A percentile compares a stretch with the other conserved stretches of the same genome.
These are phyloP conservation scores for Geosiphon pyriformis DNA, from an alignment of 192 early-diverging fungal genomes.

Conservation along the genomic window DNA sequence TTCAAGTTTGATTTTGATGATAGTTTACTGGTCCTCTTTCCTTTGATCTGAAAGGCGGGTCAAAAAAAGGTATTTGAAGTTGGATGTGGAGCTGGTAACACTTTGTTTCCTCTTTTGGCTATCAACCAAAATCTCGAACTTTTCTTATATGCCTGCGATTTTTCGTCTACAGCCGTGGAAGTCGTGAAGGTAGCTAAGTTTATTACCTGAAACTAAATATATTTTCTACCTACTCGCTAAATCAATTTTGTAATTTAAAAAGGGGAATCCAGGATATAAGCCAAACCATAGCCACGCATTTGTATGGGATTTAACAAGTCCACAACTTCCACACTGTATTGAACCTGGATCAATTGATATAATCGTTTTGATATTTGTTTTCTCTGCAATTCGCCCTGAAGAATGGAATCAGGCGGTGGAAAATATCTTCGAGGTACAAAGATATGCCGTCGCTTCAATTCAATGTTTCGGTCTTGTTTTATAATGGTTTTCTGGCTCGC, in stretches of 20 bases:
- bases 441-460: not conserved
- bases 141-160: conserved; percentile 92
- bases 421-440: conserved; percentile 70
- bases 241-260: not conserved
- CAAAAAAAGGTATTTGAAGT: conserved; percentile 76
- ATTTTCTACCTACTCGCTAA: not conserved
- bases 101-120: conserved; percentile 86
- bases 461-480: not conserved
- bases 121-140: conserved; percentile 69
- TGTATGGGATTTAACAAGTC: conserved; percentile 90
- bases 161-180: conserved; percentile 81
- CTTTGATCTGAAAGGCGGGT: conserved; percentile 40
- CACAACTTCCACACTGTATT: conserved; percentile 49
- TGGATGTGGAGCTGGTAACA: conserved; percentile 97
- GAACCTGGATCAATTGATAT: conserved; percentile 64
- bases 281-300: conserved; percentile 73
- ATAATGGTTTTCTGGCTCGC: not conserved
- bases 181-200: conserved; percentile 74
- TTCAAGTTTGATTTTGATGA: not conserved
- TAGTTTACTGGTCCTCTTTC: conserved; percentile 16
- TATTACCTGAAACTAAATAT: not conserved
- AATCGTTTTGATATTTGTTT: conserved; percentile 90
- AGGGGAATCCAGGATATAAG: conserved; percentile 64
- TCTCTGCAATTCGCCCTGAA: conserved; percentile 85
- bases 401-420: conserved; percentile 74